A percentile compares a stretch with the other conserved stretches of the same genome.
phyloP scores from a whole-genome alignment of 495 filamentous ascomycete genomes.

The Arthonia radiata region DNA sequence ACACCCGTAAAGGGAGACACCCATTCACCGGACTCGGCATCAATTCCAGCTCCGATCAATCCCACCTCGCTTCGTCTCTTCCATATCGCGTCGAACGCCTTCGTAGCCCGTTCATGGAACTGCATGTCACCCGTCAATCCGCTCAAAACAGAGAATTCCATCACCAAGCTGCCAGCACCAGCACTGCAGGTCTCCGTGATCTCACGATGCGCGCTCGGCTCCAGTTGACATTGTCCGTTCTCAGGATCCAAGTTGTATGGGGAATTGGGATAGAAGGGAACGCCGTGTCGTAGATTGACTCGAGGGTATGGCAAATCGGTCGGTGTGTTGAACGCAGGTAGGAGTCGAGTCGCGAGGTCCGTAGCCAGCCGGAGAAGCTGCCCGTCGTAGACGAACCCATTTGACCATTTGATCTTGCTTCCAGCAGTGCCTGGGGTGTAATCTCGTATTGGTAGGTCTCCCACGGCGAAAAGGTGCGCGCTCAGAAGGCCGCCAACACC shows the following conservation, averaged over 20 bases:
- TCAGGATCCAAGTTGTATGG: slow-evolving; percentile 29
- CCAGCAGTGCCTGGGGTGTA: slow-evolving; percentile 26
- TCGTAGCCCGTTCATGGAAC: slow-evolving; percentile 71
- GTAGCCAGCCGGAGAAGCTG: slow-evolving; percentile 67
- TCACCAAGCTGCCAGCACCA: slow-evolving; percentile 75
- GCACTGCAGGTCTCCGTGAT: slow-evolving; percentile 93
- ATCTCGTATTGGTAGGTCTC: slow-evolving; percentile 59
- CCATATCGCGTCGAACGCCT: slow-evolving; percentile 93
- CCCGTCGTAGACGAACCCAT: slow-evolving; percentile 65
- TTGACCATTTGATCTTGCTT: slow-evolving; percentile 40
- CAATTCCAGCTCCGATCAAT: slow-evolving; percentile 76
- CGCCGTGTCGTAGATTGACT: slow-evolving; percentile 77
- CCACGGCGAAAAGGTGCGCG: slow-evolving; percentile 78
- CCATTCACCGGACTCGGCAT: slow-evolving; percentile 81
- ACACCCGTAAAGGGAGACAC: slow-evolving; percentile 58
- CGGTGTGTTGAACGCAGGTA: slow-evolving; percentile 72
- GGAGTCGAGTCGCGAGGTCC: slow-evolving; percentile 56
- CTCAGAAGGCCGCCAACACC: slow-evolving; percentile 79
- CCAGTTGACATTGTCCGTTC: slow-evolving; percentile 15
- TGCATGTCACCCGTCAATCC: slow-evolving; percentile 64
- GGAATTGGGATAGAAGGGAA: slow-evolving; percentile 72
- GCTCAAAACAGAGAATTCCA: slow-evolving; percentile 80
- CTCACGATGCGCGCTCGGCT: slow-evolving; percentile 26
- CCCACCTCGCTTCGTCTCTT: slow-evolving; percentile 57
- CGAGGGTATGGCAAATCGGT: slow-evolving; percentile 87